Evolutionary conservation across 2,329 filamentous ascomycete genomes (phyloP).

Genomic region (Xylariaceae sp.): DNA sequence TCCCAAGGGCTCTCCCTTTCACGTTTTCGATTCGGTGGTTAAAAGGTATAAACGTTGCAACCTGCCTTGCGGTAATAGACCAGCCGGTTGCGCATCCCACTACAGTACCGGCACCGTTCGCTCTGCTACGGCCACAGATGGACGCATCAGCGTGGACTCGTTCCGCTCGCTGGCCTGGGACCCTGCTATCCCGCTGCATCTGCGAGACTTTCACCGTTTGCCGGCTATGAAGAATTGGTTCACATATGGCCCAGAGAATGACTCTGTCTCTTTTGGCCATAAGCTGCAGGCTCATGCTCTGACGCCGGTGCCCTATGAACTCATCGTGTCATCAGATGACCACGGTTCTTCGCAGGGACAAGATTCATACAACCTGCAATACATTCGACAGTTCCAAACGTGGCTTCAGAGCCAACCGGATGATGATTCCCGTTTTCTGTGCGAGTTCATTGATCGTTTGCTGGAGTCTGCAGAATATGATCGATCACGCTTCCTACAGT

Average conservation of each 20-base stretch:
- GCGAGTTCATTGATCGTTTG: slow-evolving; percentile 25
- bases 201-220: slow-evolving; percentile 18
- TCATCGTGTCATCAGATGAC: slow-evolving; percentile 12
- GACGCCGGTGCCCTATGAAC: slow-evolving; percentile 29
- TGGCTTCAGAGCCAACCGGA: slow-evolving; percentile 21
- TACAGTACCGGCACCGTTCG: not conserved
- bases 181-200: slow-evolving; percentile 19
- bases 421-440: slow-evolving; percentile 4
- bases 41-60: not conserved
- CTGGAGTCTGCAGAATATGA: slow-evolving; percentile 21
- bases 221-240: slow-evolving; percentile 31
- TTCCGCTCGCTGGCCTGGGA: slow-evolving; percentile 24
- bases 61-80: not conserved
- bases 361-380: slow-evolving; percentile 4
- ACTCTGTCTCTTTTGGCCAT: slow-evolving; percentile 14
- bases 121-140: not conserved
- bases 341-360: not conserved
- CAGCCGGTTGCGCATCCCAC: not conserved
- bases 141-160: slow-evolving; percentile 16
- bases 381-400: slow-evolving; percentile 15
- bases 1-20: not conserved
- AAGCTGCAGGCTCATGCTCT: slow-evolving; percentile 23
- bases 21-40: not conserved
- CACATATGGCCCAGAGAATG: not conserved
- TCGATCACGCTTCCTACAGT: slow-evolving; percentile 45